A percentile compares a stretch with the other conserved stretches of the same genome.
These are phyloP conservation scores for Sphagnum contortum DNA, from an alignment of 225 moss, liverwort and hornwort species.

Conservation along the genomic window DNA sequence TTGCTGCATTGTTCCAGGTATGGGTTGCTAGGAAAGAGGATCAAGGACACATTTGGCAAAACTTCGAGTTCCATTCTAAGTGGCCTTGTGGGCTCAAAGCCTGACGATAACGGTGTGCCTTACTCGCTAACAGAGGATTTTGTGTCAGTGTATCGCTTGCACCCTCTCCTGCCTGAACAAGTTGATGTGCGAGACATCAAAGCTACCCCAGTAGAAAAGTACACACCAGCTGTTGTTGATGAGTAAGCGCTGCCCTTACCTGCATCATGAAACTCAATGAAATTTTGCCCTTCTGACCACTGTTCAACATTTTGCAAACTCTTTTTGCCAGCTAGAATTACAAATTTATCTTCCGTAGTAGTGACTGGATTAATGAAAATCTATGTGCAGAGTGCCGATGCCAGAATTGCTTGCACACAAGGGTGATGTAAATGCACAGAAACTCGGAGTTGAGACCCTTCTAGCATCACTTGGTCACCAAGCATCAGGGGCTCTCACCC, in stretches of 20 bases:
- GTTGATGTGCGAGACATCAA: constrained; percentile 40
- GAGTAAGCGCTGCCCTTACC: constrained; percentile 11
- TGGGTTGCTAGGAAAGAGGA: constrained; percentile 51
- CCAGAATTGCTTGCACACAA: constrained; percentile 27
- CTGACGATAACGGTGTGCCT: constrained; percentile 45
- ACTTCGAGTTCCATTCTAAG: constrained; percentile 23
- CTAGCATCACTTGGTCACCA: constrained; percentile 49
- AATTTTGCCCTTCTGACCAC: no score
- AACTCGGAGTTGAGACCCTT: constrained; percentile 39
- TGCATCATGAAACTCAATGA: no score
- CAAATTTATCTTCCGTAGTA: no score
- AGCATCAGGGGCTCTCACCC: constrained; percentile 31
- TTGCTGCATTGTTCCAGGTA: constrained; percentile 18
- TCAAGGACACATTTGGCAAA: constrained; percentile 40
- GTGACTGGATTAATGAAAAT: no score
- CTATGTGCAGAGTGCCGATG: constrained; percentile 17
- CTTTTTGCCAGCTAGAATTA: no score
- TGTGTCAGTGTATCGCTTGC: constrained; percentile 55
- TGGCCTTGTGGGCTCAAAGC: constrained; percentile 46
- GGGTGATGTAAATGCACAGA: constrained; percentile 21
- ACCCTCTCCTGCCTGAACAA: constrained; percentile 59
- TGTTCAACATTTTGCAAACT: no score
- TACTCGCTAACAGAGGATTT: constrained; percentile 74
- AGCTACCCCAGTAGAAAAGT: constrained; percentile 4
- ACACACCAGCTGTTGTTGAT: constrained; percentile 18